These are phyloP conservation scores for Takashimella tepidaria DNA, from an alignment of 1,284 basidiomycete species.

Conservation along the genomic window DNA sequence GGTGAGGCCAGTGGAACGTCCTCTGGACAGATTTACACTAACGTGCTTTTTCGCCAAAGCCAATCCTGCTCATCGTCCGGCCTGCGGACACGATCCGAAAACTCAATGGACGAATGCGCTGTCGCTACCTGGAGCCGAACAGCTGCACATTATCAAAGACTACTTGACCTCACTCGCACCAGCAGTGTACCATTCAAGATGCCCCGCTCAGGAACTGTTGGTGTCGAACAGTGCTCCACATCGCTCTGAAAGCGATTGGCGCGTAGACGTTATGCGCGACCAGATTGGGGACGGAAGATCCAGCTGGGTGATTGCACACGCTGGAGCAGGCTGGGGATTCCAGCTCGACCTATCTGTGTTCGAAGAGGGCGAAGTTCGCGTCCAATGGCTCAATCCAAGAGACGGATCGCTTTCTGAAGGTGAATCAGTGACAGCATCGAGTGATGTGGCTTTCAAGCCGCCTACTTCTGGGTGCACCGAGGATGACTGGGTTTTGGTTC, in stretches of 20 bases:
- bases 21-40: too few species aligned
- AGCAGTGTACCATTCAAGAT: background rate
- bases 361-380: background rate
- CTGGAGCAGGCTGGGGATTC: conserved; percentile 1
- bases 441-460: background rate
- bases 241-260: conserved; percentile 1
- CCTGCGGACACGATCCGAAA: background rate
- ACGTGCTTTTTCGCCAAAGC: background rate
- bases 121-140: background rate
- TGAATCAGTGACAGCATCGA: background rate
- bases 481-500: conserved; percentile 5
- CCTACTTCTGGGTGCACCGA: background rate
- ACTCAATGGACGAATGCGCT: background rate
- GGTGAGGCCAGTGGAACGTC: background rate
- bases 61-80: background rate
- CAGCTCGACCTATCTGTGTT: too few species aligned
- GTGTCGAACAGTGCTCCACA: background rate
- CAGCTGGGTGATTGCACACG: background rate
- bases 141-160: background rate
- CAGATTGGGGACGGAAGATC: background rate
- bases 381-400: conserved; percentile 2
- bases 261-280: conserved; percentile 7
- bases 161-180: conserved; percentile 3
- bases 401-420: too few species aligned
- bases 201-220: conserved; percentile 4